phyloP scores from a whole-genome alignment of 257 asterid genomes.

The Scutellaria minor region DNA sequence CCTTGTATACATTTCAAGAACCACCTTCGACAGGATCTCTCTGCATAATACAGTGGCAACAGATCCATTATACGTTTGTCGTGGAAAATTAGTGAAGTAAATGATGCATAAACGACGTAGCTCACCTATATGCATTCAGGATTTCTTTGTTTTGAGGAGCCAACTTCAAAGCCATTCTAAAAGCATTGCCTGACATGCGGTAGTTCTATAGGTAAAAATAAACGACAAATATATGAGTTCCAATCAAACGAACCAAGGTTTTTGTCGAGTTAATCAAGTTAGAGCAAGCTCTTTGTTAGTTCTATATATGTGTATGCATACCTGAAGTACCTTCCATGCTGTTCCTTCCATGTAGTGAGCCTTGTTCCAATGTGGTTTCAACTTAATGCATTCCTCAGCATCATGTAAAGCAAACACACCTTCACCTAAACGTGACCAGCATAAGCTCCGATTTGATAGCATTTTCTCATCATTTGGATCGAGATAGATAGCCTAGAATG shows the following conservation, averaged over 20 bases:
- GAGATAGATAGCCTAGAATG: slow-evolving; percentile 23
- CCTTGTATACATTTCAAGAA: too few species aligned
- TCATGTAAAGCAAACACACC: slow-evolving; percentile 28
- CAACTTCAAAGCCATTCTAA: not conserved
- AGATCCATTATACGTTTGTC: not conserved
- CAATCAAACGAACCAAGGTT: too few species aligned
- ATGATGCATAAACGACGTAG: not conserved
- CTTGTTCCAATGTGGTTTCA: slow-evolving; percentile 35
- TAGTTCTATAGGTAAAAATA: not conserved
- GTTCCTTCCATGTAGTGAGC: slow-evolving; percentile 39
- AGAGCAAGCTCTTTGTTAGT: too few species aligned
- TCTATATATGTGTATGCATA: slow-evolving; percentile 2
- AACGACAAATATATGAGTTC: not conserved
- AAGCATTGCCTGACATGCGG: not conserved
- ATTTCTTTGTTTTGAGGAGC: not conserved
- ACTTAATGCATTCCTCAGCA: slow-evolving; percentile 34
- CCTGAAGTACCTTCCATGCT: slow-evolving; percentile 36
- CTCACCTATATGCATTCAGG: not conserved
- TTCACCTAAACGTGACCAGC: slow-evolving; percentile 27
- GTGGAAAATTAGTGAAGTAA: not conserved
- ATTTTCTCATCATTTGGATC: slow-evolving; percentile 6
- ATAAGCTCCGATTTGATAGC: slow-evolving; percentile 27
- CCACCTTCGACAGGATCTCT: not conserved
- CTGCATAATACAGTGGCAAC: not conserved
- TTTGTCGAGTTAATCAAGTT: too few species aligned